Evolutionary conservation across 108 stramenopile species (phyloP), one percentile per base, ranked within the genome.

Genomic region (Nitzschia sp.): DNA sequence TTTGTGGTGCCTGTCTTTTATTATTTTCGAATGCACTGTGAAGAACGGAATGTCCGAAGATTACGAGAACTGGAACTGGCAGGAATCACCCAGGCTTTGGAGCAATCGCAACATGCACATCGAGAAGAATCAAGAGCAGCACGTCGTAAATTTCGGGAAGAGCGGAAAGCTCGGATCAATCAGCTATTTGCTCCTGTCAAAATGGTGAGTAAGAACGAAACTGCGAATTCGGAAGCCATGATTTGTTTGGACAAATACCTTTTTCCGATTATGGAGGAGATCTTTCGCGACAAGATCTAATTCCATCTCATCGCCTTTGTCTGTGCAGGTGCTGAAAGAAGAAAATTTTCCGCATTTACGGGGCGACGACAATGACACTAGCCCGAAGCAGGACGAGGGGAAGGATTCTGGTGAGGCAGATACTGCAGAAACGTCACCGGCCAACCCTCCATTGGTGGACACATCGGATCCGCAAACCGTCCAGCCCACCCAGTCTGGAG

Each of bases 1-100:
- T 85, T 78, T 47, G 17, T 79, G 19, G 55, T 75, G 3, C 84
- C 84, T 5, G 21, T 85, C 15, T 47, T 81, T 26, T 85, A 75
- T 36, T 81, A 81, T 46, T 46, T 72, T 66, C 84, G 84, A 13
- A 49, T 78, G 68, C 63, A 66, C 31, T 78, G 57, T 47, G 77
- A 81, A 23, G 76, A 76, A 46, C 68, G 79, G 36, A 62, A 54
- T 6, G 23, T 56, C n/a, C 58, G 77, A 24, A 67, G 51, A 2
- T 36, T 74, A 0, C 53, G 71, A 33, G 68, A 74, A 6, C 45
- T 72, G 26, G 74, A 72, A 32, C 30, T 70, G 25, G 72, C 70
- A 13, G 54, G 38, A 4, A 74, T 74, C 18, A 33, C 77, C 0
- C 51, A 51, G 19, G 72, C 71, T 4, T 54, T 74, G 64, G 49